phyloP scores from a whole-genome alignment of 495 filamentous ascomycete species.

The Neohortaea acidophila region DNA sequence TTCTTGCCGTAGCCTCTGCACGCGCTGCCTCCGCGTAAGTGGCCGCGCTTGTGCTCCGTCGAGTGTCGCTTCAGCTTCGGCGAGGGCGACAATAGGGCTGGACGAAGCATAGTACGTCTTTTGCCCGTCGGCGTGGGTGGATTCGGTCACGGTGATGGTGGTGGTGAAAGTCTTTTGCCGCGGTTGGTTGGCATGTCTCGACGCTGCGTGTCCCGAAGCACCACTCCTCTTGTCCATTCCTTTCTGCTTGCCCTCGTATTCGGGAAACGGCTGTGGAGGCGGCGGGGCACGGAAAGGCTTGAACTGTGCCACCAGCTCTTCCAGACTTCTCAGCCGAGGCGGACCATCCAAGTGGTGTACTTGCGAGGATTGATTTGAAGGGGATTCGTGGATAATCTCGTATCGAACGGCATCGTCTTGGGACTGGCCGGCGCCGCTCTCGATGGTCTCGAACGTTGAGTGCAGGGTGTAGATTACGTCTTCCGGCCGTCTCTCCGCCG shows the following conservation, averaged over 20 bases:
- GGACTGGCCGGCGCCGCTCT: slow-evolving; percentile 33
- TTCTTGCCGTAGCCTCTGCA: no score
- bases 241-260: slow-evolving; percentile 17
- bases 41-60: slow-evolving; percentile 2
- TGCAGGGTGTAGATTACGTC: slow-evolving; percentile 71
- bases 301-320: slow-evolving; percentile 43
- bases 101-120: slow-evolving; percentile 36
- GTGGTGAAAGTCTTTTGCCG: slow-evolving; percentile 55
- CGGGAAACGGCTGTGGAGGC: slow-evolving; percentile 44
- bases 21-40: no score
- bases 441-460: slow-evolving; percentile 54
- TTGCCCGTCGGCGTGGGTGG: slow-evolving; percentile 51
- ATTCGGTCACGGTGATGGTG: slow-evolving; percentile 68
- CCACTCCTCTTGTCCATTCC: slow-evolving; percentile 20
- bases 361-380: slow-evolving; percentile 20
- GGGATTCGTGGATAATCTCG: slow-evolving; percentile 34
- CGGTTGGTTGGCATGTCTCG: slow-evolving; percentile 13
- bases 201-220: no score
- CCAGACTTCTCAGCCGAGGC: slow-evolving; percentile 32
- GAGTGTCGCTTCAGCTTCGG: neutral
- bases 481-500: slow-evolving; percentile 24
- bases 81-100: slow-evolving; percentile 24
- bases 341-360: slow-evolving; percentile 22
- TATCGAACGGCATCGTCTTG: slow-evolving; percentile 34
- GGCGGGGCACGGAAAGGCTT: slow-evolving; percentile 68